Percentiles rank a stretch among this genome's conserved stretches.
Conservation (phyloP, 441 rosid species). For the Aquilaria agallochum region DNA sequence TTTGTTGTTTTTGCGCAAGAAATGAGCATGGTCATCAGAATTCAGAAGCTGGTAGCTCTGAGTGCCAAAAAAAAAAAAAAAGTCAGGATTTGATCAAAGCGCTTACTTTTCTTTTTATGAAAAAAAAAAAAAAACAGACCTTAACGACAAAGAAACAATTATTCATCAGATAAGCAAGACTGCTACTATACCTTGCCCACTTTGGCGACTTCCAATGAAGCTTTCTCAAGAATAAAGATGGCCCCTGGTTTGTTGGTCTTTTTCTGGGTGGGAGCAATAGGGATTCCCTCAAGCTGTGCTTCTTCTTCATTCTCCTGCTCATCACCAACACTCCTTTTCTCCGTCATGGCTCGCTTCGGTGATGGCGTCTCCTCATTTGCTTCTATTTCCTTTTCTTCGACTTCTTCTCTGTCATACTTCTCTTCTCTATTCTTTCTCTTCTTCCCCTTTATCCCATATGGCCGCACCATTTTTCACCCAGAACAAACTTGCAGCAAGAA, state of each 20-base stretch:
- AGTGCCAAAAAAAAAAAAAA: neutral
- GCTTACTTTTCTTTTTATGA: too few species aligned
- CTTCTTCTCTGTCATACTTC: constrained; percentile 38
- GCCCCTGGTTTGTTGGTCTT: constrained; percentile 34
- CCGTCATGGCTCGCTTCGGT: constrained; percentile 15
- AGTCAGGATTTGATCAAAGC: neutral
- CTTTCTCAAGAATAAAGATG: constrained; percentile 73
- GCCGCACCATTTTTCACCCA: constrained; percentile 37
- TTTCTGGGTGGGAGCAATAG: constrained; percentile 24
- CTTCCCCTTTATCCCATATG: constrained; percentile 38
- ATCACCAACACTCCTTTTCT: constrained; percentile 15
- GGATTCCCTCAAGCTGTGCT: constrained; percentile 39
- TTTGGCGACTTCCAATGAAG: constrained; percentile 80
- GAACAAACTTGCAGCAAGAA: too few species aligned
- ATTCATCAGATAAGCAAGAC: neutral
- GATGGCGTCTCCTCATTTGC: constrained; percentile 6
- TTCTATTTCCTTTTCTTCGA: constrained; percentile 25
- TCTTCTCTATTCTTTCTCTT: constrained; percentile 42
- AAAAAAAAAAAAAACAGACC: neutral
- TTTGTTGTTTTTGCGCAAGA: constrained; percentile 60
- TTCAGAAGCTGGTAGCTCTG: constrained; percentile 76
- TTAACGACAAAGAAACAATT: neutral
- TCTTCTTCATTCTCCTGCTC: constrained; percentile 21
- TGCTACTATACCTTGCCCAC: constrained; percentile 66
- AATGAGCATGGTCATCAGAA: constrained; percentile 81